Evolutionary conservation across 768 basidiomycete species (phyloP), one percentile per base, ranked within the genome.

Genomic region (Naganishia vishniacii): DNA sequence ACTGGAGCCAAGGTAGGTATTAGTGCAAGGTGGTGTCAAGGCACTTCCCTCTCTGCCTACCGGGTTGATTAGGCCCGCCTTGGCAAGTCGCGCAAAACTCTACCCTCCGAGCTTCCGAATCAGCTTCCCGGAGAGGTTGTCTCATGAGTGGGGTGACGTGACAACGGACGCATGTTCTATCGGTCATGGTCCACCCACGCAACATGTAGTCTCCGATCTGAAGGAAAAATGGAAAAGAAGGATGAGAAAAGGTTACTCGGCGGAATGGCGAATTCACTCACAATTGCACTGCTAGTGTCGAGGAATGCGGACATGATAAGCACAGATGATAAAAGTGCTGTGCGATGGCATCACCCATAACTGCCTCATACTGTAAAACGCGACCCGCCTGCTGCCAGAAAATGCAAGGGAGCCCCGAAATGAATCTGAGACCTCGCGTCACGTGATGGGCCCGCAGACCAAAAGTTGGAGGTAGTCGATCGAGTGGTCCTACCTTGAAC

Each of bases 151-250:
- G 75, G 0, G 75, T 75, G 47, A 68, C 56, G 25, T 65, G 61
- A 46, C 75, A 77, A 28, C 25, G 29, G 15, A 68, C 62, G 62
- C 75, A 77, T 56, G 73, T 72, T 16, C 74, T 65, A 56, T 73
- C 74, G 47, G 75, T 75, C 23, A 77, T 48, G 3, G 75, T 77
- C 75, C 75, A 77, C 25, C 75, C 75, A 66, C 75, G 75, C 47
- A 77, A 68, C 75, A 77, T 77, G 62, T 77, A 77, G 47, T 75
- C 75, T 59, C 75, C 75, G 56, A 77, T 71, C 75, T 76, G 12
- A 44, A 41, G 5, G 42, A 5, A 8, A 31, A 13, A n/a, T 25
- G 32, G 32, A 44, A 31, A 23, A 18, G 37, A 2, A 4, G 29
- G 28, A 37, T 42, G 15, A 26, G 41, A 16, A 42, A 37, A n/a